phyloP scores from a whole-genome alignment of 2,329 filamentous ascomycete species.

The Cyclaneusma minus region DNA sequence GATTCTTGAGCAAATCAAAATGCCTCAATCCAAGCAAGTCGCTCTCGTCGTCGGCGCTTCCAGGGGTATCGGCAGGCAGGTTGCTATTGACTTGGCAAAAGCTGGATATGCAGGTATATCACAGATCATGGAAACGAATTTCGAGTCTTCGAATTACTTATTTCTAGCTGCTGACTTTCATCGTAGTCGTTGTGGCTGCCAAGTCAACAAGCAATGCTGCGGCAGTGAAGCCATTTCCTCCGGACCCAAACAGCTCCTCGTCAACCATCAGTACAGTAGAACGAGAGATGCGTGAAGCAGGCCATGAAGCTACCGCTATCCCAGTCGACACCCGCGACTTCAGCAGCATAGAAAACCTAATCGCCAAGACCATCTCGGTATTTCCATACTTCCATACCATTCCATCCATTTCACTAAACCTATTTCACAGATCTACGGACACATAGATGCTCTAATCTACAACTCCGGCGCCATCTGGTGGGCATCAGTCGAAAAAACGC shows the following conservation, averaged over 20 bases:
- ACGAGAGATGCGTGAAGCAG: conserved; percentile 52
- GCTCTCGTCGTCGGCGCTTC: conserved; percentile 64
- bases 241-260: conserved; percentile 56
- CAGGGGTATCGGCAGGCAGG: conserved; percentile 60
- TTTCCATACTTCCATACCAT: conserved; percentile 8
- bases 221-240: conserved; percentile 44
- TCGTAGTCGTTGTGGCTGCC: conserved; percentile 46
- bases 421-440: conserved; percentile 31
- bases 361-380: conserved; percentile 38
- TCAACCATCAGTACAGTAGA: conserved; percentile 73
- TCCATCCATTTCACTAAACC: conserved; percentile 3
- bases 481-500: conserved; percentile 58
- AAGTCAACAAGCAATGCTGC: conserved; percentile 55
- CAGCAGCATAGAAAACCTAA: conserved; percentile 42
- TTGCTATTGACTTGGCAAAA: conserved; percentile 61
- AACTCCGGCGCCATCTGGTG: conserved; percentile 81
- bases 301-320: conserved; percentile 49
- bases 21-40: conserved; percentile 27
- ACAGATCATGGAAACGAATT: not conserved
- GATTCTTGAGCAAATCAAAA: too few relatives aligned
- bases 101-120: conserved; percentile 50
- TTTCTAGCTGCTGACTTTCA: not conserved
- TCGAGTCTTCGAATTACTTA: not conserved
- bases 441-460: conserved; percentile 63
- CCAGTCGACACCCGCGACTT: conserved; percentile 54